Evolutionary conservation across 2,329 filamentous ascomycete genomes (phyloP).

Genomic region (Alternaria arborescens): DNA sequence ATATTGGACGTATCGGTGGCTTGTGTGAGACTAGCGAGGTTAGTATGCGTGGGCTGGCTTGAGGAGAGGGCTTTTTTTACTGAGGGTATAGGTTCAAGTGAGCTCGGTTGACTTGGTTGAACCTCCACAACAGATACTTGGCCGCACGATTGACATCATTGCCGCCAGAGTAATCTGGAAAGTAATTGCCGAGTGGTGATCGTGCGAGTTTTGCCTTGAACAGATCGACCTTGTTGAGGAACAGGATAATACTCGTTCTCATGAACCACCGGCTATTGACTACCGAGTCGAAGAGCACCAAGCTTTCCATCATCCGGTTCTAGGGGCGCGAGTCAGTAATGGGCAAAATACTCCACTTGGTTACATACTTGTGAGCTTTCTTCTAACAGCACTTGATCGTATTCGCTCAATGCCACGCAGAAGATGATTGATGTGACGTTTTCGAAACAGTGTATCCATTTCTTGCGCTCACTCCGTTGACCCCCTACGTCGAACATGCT

Average conservation of each 20-base stretch:
- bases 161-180: slow-evolving; percentile 96
- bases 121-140: slow-evolving; percentile 97
- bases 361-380: slow-evolving; percentile 89
- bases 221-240: slow-evolving; percentile 98
- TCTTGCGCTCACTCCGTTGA: slow-evolving; percentile 96
- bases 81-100: slow-evolving; percentile 97
- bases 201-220: slow-evolving; percentile 94
- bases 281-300: slow-evolving; percentile 96
- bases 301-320: slow-evolving; percentile 99
- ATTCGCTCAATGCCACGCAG: slow-evolving; percentile 96
- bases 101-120: slow-evolving; percentile 97
- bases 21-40: slow-evolving; percentile 82
- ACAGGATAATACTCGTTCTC: slow-evolving; percentile 97
- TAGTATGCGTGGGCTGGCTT: slow-evolving; percentile 16
- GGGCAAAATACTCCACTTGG: slow-evolving; percentile 12
- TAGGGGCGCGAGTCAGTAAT: slow-evolving; percentile 53
- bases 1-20: slow-evolving; percentile 99
- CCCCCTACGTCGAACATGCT: slow-evolving; percentile 99
- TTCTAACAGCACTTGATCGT: slow-evolving; percentile 95
- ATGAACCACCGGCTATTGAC: slow-evolving; percentile 99
- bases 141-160: slow-evolving; percentile 98
- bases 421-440: slow-evolving; percentile 99
- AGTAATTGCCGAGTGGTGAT: slow-evolving; percentile 92
- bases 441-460: slow-evolving; percentile 99
- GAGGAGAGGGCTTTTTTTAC: slow-evolving; percentile 52